Base-by-base conservation (phyloP, 2,329 filamentous ascomycete genomes). In the Epichloe elymi region DNA sequence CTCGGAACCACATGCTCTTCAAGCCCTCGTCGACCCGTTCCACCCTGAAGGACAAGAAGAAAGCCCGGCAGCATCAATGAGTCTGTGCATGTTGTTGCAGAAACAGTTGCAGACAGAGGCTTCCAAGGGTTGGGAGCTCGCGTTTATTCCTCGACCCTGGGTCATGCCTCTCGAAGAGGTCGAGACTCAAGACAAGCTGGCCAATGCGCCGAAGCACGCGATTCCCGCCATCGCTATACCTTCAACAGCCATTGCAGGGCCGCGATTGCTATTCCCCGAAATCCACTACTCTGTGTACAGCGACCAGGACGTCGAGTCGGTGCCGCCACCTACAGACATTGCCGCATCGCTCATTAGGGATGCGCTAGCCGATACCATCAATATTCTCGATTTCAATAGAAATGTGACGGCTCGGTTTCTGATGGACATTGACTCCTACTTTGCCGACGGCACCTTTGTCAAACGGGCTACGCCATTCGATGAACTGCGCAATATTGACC, bases 381-480 rank as follows among this genome's bases (percentile, higher is more conserved):
- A 96, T 63, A 83, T 88, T 48, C 76, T 98, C 15, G 81, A 97
- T 69, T 95, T 88, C 72, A 98, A 97, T 67, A 84, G 93, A 54
- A 87, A 89, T 59, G 79, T 83, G 36, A 85, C 86, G 0, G 91
- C 93, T 39, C 88, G 89, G 52, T 93, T 88, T 60, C 72, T 98
- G 37, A 95, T 96, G 61, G 90, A 97, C 60, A 75, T 96, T 37
- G 93, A 98, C 66, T 94, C 87, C 67, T 98, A 93, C 69, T 98
- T 95, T 71, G 79, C 89, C 0, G 81, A 87, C 10, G 80, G 83
- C 50, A 96, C 88, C 1, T 98, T 98, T 66, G 83, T 95, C 52
- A 95, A 95, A 70, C 85, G 93, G 52, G 90, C 88, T 1, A 96
- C 88, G 1, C 83, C 89, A 0, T 96, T 95, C 61, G 93, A 98